Evolutionary conservation across 2,329 filamentous ascomycete genomes (phyloP).

Genomic region (Sporothrix globosa): DNA sequence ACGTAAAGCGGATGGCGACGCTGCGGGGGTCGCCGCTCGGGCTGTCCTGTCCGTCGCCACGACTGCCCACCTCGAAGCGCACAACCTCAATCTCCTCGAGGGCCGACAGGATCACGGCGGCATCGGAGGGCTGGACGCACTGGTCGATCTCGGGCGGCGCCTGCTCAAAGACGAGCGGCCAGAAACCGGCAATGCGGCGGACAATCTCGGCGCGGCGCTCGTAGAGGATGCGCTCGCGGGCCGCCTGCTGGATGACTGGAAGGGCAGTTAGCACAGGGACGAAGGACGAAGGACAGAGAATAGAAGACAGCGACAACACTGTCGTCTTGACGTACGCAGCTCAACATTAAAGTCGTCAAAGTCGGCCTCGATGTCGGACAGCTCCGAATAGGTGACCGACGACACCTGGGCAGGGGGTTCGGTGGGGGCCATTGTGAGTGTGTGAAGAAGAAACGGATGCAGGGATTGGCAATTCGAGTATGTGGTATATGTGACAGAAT

Average conservation of each 20-base stretch:
- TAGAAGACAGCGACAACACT: neutral
- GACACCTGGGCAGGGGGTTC: slow-evolving; percentile 41
- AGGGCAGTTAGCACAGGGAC: neutral
- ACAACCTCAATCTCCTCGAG: slow-evolving; percentile 72
- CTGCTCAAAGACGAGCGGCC: slow-evolving; percentile 90
- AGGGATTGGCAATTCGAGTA: neutral
- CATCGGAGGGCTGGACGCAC: slow-evolving; percentile 82
- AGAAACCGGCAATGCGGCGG: slow-evolving; percentile 81
- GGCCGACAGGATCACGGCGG: slow-evolving; percentile 68
- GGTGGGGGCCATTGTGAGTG: slow-evolving; percentile 36
- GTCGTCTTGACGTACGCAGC: slow-evolving; percentile 65
- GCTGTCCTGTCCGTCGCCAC: slow-evolving; percentile 38
- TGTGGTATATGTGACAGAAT: neutral
- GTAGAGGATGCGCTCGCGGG: slow-evolving; percentile 71
- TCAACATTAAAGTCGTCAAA: slow-evolving; percentile 83
- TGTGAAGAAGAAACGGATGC: neutral
- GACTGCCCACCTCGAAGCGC: slow-evolving; percentile 74
- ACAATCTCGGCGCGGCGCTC: slow-evolving; percentile 72
- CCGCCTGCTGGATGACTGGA: slow-evolving; percentile 57
- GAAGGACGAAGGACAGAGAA: neutral
- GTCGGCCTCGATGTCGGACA: slow-evolving; percentile 77
- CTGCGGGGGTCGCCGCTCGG: slow-evolving; percentile 73
- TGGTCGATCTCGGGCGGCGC: slow-evolving; percentile 84
- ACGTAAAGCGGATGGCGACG: slow-evolving; percentile 76
- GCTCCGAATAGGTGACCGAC: slow-evolving; percentile 69